Base-by-base conservation (phyloP, 2,329 filamentous ascomycete genomes). In the Alternaria arbusti region DNA sequence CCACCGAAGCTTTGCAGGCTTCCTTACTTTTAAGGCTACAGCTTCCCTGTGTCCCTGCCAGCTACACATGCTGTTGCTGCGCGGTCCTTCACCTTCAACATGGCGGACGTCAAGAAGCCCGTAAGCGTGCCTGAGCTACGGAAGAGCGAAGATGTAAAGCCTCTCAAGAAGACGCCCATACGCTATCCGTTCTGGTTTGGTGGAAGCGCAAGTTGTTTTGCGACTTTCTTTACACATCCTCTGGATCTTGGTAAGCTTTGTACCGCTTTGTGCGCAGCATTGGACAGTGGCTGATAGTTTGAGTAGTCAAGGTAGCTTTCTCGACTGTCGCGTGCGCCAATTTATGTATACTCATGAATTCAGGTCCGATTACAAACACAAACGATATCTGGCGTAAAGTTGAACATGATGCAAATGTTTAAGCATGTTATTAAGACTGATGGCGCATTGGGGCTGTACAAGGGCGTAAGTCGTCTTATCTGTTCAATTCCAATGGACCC, bases 331-430 rank as follows among this genome's bases (percentile, higher is more conserved):
- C 51, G 6, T 56, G 28, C 22, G 26, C 45, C 36, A 54, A 54
- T 59, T 65, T 25, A 12, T 30, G 54, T 45, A 46, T 56, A 60
- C 70, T 79, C 54, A 75, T 59, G 59, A 55, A 36, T 58, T 26
- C 74, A 94, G 91, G 93, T 97, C 76, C 91, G 94, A 65, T 85
- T 97, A 65, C 94, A 97, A 84, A 95, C 92, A 71, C 93, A 95
- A 77, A 64, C 66, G 23, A 86, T 86, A 45, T 87, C 90, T 75
- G 88, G 91, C 81, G 90, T 92, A 17, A 77, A 80, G 58, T 90
- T 90, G 76, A 91, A 89, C 74, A 97, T 97, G 93, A 80, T 90
- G 68, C 90, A 91, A 79, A 98, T 95, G 65, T 92, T 97, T 76
- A 84, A 88, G 63, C 91, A 97, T 83, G 90, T 99, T 70, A 79